Base-by-base conservation (phyloP, 148 eudicot genomes). In the Rhododendron vialii region DNA sequence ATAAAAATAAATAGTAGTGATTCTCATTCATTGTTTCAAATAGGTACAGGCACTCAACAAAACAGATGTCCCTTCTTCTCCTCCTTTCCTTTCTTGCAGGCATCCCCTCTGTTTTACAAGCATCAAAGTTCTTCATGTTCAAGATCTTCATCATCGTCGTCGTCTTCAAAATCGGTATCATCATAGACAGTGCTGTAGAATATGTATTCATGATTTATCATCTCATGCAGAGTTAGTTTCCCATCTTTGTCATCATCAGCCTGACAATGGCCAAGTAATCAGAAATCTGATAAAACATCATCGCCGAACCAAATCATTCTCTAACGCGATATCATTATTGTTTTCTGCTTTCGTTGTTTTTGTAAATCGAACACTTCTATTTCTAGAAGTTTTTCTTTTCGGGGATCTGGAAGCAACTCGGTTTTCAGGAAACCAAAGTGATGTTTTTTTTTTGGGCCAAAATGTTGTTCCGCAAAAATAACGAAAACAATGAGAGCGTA, bases 51-150 rank as follows among this genome's bases (percentile, higher is more conserved):
- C 80, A 77, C 7, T 77, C 80, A 77, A 77, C 80, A 38, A 77
- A 22, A 77, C 26, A 24, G 26, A 41, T 22, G 24, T 28, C 35
- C 35, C 74, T 67, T 11, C 15, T 9, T 26, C 26, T 10, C 14
- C 74, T 18, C 41, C 45, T 9, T 36, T 24, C 26, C 45, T 17
- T 75, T 75, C 41, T 36, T 38, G 22, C 3, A 45, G 55, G 5
- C 81, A 78, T 24, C 81, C 57, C 8, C 53, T 78, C 15, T n/a
- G 11, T 78, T 4, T n/a, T 45, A 24, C 14, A 10, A 33, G 30
- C 8, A 38, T 86, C 87, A 86, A 43, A 86, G 88, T 74, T 86
- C 88, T 71, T 86, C 88, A 51, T 86, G 88, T 51, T 67, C 74
- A 45, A n/a, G 6, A 67, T 67, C 33, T 26, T 67, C 74, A 73